Base-by-base conservation (phyloP, 306 rosid species). In the Hippophae gyantsensis region DNA sequence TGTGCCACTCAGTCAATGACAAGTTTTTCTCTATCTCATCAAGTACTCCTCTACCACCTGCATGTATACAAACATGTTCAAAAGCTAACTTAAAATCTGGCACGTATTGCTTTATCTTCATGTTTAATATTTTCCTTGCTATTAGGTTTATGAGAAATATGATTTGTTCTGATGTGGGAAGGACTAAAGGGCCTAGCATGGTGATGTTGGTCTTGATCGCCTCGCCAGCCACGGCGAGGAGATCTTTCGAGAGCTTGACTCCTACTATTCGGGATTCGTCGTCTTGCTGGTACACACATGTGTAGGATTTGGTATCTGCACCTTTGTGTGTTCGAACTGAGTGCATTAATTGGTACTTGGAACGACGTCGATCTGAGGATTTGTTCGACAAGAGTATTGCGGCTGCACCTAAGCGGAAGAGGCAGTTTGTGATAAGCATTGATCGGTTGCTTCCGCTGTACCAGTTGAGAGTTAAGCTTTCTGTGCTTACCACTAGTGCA, bases 401-500 rank as follows among this genome's bases (percentile, higher is more conserved):
- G 0, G 97, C 95, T 0, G 90, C 97, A 0, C 97, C 97, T 82
- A 86, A 58, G 38, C 97, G 79, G 57, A 90, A 90, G 43, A 90
- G 90, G 70, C 97, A 90, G 57, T 90, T 90, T 3, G 95, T 82
- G 56, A 90, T 86, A 0, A 90, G 72, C 97, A 86, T 90, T 1
- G 97, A 79, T 0, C 94, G 65, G 73, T 87, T 89, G 76, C 87
- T 90, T 48, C 97, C 97, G 12, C 84, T 67, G 73, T 90, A 90
- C 95, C 94, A 87, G 57, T 87, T 87, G 7, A 87, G 85, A 3
- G 95, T 87, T 25, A 90, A 86, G 78, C 87, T 90, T 81, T 90
- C 97, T 84, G 74, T 90, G 84, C 94, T 87, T 5, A 90, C 88
- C 25, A 87, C 95, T 3, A 90, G 63, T 5, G 94, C 97, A 46